Evolutionary conservation across 345 rosid species (phyloP).

Genomic region (Hypericum perforatum): DNA sequence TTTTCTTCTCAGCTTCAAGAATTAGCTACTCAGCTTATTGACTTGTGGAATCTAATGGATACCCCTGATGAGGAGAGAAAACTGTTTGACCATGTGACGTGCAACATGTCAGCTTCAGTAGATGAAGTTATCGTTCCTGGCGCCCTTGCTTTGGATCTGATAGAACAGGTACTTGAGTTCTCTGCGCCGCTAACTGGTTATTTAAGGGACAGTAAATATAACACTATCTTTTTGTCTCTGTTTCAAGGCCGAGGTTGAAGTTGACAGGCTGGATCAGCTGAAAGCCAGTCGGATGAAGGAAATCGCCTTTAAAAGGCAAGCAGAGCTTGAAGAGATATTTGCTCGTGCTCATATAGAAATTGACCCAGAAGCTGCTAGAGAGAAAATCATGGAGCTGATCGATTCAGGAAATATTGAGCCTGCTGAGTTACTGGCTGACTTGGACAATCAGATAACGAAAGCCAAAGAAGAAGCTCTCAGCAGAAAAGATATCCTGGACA

Average conservation of each 20-base stretch:
- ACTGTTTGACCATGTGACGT: constrained; percentile 75
- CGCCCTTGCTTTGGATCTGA: constrained; percentile 80
- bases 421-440: constrained; percentile 74
- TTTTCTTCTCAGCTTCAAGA: constrained; percentile 73
- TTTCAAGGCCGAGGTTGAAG: constrained; percentile 84
- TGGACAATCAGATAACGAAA: constrained; percentile 83
- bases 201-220: neutral
- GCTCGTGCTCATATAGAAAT: constrained; percentile 67
- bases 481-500: constrained; percentile 89
- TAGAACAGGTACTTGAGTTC: constrained; percentile 57
- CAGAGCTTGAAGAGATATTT: constrained; percentile 92
- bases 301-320: constrained; percentile 84
- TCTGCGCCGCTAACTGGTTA: neutral
- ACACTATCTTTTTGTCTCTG: constrained; percentile 6
- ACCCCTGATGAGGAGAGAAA: constrained; percentile 80
- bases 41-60: constrained; percentile 98
- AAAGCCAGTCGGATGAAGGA: constrained; percentile 97
- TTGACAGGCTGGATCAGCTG: constrained; percentile 86
- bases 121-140: constrained; percentile 75
- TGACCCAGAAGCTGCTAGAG: constrained; percentile 77
- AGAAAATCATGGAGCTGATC: constrained; percentile 69
- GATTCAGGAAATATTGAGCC: constrained; percentile 93
- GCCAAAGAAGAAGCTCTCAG: constrained; percentile 89
- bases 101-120: constrained; percentile 76
- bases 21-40: constrained; percentile 69